These are phyloP conservation scores for Echinochloa phyllopogon DNA, from an alignment of 176 grass and related monocot genomes.

Conservation along the genomic window DNA sequence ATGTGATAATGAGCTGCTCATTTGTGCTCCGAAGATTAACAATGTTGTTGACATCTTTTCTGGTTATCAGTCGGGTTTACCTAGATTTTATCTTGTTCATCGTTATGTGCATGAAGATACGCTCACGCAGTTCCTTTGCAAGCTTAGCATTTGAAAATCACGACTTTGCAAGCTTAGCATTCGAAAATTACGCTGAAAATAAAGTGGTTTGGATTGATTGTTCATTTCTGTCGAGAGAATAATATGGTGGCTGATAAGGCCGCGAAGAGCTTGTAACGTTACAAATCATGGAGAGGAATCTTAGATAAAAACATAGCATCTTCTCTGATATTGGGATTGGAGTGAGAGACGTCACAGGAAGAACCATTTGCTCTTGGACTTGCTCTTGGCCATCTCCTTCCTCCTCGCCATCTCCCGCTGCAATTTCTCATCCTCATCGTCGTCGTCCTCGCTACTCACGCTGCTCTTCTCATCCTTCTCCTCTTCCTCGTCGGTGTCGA, in stretches of 20 bases:
- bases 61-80: background rate
- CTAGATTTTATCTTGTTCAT: background rate
- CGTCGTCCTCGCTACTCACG: constrained; percentile 27
- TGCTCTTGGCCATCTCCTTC: constrained; percentile 47
- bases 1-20: constrained; percentile 29
- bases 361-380: constrained; percentile 63
- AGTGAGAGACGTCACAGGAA: constrained; percentile 49
- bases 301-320: background rate
- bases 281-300: background rate
- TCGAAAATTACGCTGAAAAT: background rate
- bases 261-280: background rate
- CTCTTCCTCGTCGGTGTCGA: background rate
- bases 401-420: constrained; percentile 26
- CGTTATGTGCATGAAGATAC: background rate
- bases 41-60: background rate
- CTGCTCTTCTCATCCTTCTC: constrained; percentile 40
- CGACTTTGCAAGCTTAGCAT: too few relatives aligned
- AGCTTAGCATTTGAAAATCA: too few relatives aligned
- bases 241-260: too few relatives aligned
- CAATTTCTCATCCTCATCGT: constrained; percentile 40
- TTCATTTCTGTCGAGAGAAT: too few relatives aligned
- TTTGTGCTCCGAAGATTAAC: constrained; percentile 25
- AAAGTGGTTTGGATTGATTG: background rate
- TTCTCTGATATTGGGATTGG: background rate
- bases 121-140: too few relatives aligned